phyloP scores from a whole-genome alignment of 805 yeast genomes.

The Suhomyces xylopsoci region DNA sequence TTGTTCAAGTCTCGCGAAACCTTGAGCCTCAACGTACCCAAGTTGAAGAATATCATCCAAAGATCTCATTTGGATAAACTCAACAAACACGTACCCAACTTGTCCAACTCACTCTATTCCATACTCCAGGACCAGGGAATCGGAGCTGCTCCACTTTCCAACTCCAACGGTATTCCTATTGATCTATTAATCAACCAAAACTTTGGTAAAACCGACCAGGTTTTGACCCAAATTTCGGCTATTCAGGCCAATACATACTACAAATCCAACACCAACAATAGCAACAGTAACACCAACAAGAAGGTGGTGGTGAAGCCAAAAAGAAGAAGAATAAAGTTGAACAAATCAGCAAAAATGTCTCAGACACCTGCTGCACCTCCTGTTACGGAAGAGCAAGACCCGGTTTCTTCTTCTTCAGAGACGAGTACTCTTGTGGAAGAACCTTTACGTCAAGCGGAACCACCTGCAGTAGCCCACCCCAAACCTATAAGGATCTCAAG shows the following conservation, averaged over 20 bases:
- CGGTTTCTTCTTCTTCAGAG: conserved; percentile 1
- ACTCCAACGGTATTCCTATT: conserved; percentile 38
- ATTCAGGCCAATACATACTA: conserved; percentile 45
- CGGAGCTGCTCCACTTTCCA: conserved; percentile 5
- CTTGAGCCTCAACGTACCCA: conserved; percentile 63
- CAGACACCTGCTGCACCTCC: conserved; percentile 1
- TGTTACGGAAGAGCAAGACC: not conserved
- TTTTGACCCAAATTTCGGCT: conserved; percentile 40
- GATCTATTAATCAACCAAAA: conserved; percentile 29
- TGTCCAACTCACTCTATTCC: conserved; percentile 34
- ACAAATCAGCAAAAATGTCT: conserved; percentile 9
- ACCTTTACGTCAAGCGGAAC: not conserved
- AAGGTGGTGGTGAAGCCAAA: conserved; percentile 32
- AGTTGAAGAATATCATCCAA: conserved; percentile 55
- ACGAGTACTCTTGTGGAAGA: conserved; percentile 8
- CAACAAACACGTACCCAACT: conserved; percentile 39
- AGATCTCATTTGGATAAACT: conserved; percentile 48
- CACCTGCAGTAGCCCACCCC: conserved; percentile 11
- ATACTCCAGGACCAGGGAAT: conserved; percentile 27
- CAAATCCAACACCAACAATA: conserved; percentile 24
- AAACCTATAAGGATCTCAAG: conserved; percentile 12
- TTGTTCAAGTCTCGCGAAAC: conserved; percentile 77
- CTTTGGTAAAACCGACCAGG: conserved; percentile 31
- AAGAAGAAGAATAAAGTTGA: conserved; percentile 40
- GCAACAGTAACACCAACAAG: conserved; percentile 15